Conservation (phyloP, 345 rosid species). For the Cochlearia excelsa region DNA sequence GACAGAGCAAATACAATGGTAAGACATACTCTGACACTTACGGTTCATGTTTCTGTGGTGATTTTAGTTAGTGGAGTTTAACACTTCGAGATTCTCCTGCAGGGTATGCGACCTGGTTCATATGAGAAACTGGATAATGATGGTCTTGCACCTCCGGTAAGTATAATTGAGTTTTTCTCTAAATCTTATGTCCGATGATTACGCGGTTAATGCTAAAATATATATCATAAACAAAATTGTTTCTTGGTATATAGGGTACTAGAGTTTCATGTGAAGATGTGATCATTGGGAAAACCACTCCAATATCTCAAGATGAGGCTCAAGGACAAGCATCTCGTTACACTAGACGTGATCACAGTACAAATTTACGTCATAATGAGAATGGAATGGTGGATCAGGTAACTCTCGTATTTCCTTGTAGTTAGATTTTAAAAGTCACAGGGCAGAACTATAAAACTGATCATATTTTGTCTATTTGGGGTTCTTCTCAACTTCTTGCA, state of each 20-base stretch:
- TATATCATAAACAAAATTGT: slow-evolving; percentile 4
- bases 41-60: slow-evolving; percentile 1
- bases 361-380: slow-evolving; percentile 94
- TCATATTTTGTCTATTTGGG: slow-evolving; percentile 7
- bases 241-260: slow-evolving; percentile 61
- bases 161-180: slow-evolving; percentile 30
- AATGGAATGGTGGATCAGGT: slow-evolving; percentile 98
- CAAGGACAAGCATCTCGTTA: slow-evolving; percentile 83
- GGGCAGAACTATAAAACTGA: background rate
- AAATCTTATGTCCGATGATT: slow-evolving; percentile 15
- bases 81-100: slow-evolving; percentile 31
- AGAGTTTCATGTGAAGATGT: slow-evolving; percentile 98
- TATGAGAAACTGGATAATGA: slow-evolving; percentile 95
- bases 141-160: slow-evolving; percentile 98
- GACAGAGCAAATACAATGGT: slow-evolving; percentile 92
- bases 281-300: slow-evolving; percentile 93
- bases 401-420: slow-evolving; percentile 20
- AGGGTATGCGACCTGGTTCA: slow-evolving; percentile 99
- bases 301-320: slow-evolving; percentile 84
- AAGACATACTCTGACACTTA: slow-evolving; percentile 15
- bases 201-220: background rate
- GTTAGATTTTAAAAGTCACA: slow-evolving; percentile 1
- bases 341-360: slow-evolving; percentile 89
- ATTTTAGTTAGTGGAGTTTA: slow-evolving; percentile 19
- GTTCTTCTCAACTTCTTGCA: slow-evolving; percentile 29